These are phyloP conservation scores for Pholiota adiposa DNA, from an alignment of 1,284 basidiomycete species.

Conservation along the genomic window DNA sequence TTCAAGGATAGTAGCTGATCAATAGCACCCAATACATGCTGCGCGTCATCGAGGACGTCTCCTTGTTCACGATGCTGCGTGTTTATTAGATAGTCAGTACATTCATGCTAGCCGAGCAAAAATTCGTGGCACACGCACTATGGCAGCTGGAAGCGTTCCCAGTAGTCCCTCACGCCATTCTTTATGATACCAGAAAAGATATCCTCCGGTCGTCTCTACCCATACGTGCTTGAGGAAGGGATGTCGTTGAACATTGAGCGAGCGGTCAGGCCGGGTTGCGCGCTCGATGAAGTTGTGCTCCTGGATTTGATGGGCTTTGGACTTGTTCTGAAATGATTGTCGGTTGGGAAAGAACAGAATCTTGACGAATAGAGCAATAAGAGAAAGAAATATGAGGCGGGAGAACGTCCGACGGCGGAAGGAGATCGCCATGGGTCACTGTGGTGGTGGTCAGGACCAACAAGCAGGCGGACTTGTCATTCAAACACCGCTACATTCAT, in stretches of 20 bases:
- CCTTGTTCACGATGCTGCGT: constrained; percentile 72
- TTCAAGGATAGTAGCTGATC: constrained; percentile 91
- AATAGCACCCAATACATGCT: constrained; percentile 84
- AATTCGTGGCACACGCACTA: constrained; percentile 52
- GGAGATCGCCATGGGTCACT: constrained; percentile 27
- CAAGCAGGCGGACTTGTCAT: background rate
- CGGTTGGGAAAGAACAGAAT: constrained; percentile 49
- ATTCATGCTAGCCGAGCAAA: background rate
- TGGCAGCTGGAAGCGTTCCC: constrained; percentile 89
- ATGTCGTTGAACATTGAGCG: constrained; percentile 85
- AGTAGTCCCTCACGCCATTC: constrained; percentile 84
- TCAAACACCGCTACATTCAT: background rate
- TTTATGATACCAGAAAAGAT: constrained; percentile 76
- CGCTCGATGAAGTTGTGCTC: constrained; percentile 85
- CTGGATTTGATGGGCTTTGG: constrained; percentile 59
- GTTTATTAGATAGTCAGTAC: background rate
- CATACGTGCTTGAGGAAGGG: constrained; percentile 82
- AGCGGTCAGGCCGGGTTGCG: constrained; percentile 82
- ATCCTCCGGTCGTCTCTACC: constrained; percentile 83
- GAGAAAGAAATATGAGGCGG: constrained; percentile 38
- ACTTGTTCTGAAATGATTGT: constrained; percentile 29
- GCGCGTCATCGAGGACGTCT: constrained; percentile 85
- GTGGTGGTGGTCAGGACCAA: constrained; percentile 26
- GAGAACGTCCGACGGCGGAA: constrained; percentile 46
- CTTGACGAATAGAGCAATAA: constrained; percentile 39